A percentile compares a stretch with the other conserved stretches of the same genome.
Conservation (phyloP, 2,329 filamentous ascomycete genomes). For the Rhynchosporium agropyri region DNA sequence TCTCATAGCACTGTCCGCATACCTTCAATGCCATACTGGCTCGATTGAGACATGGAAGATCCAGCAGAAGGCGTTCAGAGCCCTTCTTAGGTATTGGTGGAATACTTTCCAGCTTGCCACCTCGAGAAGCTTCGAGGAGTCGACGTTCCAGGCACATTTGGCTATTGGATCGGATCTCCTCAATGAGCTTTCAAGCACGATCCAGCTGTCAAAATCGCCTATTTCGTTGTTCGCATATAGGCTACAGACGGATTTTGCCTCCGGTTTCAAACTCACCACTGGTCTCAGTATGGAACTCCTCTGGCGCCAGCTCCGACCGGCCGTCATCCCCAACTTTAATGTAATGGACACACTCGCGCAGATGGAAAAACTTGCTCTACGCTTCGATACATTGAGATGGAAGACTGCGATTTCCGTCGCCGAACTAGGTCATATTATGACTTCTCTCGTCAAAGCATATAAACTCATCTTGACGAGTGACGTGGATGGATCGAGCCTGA, state of each 20-base stretch:
- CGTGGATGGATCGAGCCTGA: conserved; percentile 44
- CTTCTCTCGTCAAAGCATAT: conserved; percentile 59
- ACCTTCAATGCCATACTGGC: conserved; percentile 45
- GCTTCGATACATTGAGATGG: conserved; percentile 65
- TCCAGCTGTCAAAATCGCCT: conserved; percentile 2
- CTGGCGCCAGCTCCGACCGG: conserved; percentile 73
- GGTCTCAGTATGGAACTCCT: conserved; percentile 79
- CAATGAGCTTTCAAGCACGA: conserved; percentile 6
- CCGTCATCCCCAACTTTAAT: conserved; percentile 52
- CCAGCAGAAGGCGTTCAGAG: conserved; percentile 45
- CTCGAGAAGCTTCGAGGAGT: conserved; percentile 58
- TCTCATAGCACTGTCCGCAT: conserved; percentile 48
- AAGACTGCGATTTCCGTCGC: conserved; percentile 54
- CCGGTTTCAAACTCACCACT: conserved; percentile 71
- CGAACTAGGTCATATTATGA: conserved; percentile 56
- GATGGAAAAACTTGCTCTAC: conserved; percentile 57
- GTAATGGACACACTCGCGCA: conserved; percentile 52
- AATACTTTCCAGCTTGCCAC: conserved; percentile 55
- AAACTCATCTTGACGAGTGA: conserved; percentile 52
- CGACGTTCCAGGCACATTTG: conserved; percentile 65
- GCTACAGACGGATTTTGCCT: conserved; percentile 61
- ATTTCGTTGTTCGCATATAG: conserved; percentile 41
- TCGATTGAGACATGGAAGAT: conserved; percentile 40
- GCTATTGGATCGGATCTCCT: conserved; percentile 44
- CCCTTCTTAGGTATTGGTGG: conserved; percentile 57